Conservation (phyloP, 2,329 filamentous ascomycete genomes). For the Dothistroma septosporum region DNA sequence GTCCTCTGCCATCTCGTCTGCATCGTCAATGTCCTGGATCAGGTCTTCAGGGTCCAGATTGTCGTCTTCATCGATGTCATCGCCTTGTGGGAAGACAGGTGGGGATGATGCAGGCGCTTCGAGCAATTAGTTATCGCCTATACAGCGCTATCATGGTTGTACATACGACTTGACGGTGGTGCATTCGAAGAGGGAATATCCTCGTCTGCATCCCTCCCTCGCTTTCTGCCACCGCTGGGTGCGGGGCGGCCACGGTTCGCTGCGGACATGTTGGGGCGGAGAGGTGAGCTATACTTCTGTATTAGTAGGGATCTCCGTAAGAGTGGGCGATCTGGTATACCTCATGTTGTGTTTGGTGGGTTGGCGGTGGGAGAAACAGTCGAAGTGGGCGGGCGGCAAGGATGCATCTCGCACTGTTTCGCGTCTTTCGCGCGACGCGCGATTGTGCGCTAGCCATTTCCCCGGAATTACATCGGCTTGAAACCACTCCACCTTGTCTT, state of each 20-base stretch:
- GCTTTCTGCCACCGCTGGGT: conserved; percentile 53
- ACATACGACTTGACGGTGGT: conserved; percentile 62
- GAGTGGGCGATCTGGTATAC: background rate
- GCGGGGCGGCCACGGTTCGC: conserved; percentile 68
- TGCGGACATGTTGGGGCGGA: conserved; percentile 74
- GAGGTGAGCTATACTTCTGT: conserved; percentile 55
- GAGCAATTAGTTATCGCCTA: conserved; percentile 6
- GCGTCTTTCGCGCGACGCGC: background rate
- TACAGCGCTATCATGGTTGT: background rate
- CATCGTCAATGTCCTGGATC: conserved; percentile 61
- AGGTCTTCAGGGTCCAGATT: conserved; percentile 67
- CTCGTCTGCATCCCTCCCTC: conserved; percentile 62
- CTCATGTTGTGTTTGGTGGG: background rate
- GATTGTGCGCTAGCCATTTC: background rate
- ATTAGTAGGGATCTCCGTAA: background rate
- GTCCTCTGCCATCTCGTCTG: conserved; percentile 66
- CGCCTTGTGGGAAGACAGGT: conserved; percentile 63
- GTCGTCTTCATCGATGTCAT: conserved; percentile 64
- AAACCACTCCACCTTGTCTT: too few relatives aligned
- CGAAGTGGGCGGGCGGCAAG: background rate
- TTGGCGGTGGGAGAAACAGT: background rate
- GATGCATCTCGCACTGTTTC: background rate
- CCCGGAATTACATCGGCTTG: background rate
- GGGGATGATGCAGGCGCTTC: conserved; percentile 57
- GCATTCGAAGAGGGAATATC: conserved; percentile 55